Conservation (phyloP, 192 early-diverging fungal genomes). For the Rhizophlyctis rosea region DNA sequence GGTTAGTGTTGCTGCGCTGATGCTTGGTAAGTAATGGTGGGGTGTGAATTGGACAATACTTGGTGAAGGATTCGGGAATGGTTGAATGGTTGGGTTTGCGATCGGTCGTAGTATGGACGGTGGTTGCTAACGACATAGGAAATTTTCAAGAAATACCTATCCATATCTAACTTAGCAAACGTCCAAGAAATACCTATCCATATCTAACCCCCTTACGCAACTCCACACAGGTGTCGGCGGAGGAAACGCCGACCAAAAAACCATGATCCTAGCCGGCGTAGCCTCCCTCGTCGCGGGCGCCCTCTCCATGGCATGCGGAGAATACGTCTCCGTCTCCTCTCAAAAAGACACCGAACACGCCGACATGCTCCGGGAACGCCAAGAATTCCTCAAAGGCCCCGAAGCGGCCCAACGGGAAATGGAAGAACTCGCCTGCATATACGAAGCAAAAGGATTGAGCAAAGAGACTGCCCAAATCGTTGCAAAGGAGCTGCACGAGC, state of each 20-base stretch:
- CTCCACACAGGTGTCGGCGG: conserved; percentile 27
- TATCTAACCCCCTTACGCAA: too few relatives aligned
- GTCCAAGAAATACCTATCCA: too few relatives aligned
- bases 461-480: conserved; percentile 36
- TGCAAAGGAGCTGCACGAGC: conserved; percentile 33
- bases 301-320: conserved; percentile 47
- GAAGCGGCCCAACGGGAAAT: conserved; percentile 31
- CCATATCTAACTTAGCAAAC: too few relatives aligned
- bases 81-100: too few relatives aligned
- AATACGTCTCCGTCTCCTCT: conserved; percentile 45
- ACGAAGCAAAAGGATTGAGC: conserved; percentile 37
- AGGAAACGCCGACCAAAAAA: conserved; percentile 4
- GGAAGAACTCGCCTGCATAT: conserved; percentile 38
- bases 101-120: too few relatives aligned
- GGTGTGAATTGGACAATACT: neutral
- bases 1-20: conserved; percentile 42
- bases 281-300: conserved; percentile 43
- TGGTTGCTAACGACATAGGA: too few relatives aligned
- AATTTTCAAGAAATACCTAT: too few relatives aligned
- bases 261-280: conserved; percentile 38
- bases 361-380: conserved; percentile 38
- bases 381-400: conserved; percentile 43
- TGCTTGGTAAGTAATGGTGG: conserved; percentile 28
- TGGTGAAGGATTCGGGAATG: too few relatives aligned
- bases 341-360: conserved; percentile 46